These are phyloP conservation scores for Coprinellus aureogranulatus DNA, from an alignment of 768 basidiomycete genomes.

Conservation along the genomic window DNA sequence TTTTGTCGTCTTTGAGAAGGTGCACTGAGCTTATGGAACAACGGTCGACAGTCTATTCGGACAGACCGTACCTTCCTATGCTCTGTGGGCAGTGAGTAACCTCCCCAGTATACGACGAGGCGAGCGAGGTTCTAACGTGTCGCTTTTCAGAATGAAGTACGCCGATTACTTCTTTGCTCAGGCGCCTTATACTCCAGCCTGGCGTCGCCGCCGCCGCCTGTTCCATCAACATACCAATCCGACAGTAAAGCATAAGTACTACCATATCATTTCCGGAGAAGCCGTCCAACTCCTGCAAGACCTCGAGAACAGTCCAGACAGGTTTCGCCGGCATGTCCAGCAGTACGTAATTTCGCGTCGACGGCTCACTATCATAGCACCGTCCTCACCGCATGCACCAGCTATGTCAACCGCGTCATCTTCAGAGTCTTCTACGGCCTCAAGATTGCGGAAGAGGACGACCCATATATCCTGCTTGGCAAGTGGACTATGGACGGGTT, in stretches of 20 bases:
- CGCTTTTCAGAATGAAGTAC: neutral
- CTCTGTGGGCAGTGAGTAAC: constrained; percentile 6
- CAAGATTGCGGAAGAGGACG: constrained; percentile 19
- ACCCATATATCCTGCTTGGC: constrained; percentile 36
- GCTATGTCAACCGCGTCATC: neutral
- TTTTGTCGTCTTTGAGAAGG: constrained; percentile 18
- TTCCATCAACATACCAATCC: constrained; percentile 7
- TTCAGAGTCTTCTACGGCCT: neutral
- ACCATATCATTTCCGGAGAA: constrained; percentile 23
- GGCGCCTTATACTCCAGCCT: neutral
- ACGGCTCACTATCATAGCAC: too few species aligned
- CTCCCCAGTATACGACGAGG: too few species aligned
- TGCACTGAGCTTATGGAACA: constrained; percentile 21
- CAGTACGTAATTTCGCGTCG: neutral
- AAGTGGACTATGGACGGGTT: constrained; percentile 27
- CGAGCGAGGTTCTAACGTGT: neutral
- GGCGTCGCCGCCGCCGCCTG: constrained; percentile 7
- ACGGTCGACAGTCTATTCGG: constrained; percentile 18
- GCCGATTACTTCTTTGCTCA: neutral
- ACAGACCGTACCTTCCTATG: constrained; percentile 4
- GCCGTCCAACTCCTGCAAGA: neutral
- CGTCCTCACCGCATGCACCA: neutral
- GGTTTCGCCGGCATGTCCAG: neutral
- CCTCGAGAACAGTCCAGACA: neutral
- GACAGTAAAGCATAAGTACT: constrained; percentile 29